Conservation (phyloP, 345 rosid genomes). For the Cardamine occulta region DNA sequence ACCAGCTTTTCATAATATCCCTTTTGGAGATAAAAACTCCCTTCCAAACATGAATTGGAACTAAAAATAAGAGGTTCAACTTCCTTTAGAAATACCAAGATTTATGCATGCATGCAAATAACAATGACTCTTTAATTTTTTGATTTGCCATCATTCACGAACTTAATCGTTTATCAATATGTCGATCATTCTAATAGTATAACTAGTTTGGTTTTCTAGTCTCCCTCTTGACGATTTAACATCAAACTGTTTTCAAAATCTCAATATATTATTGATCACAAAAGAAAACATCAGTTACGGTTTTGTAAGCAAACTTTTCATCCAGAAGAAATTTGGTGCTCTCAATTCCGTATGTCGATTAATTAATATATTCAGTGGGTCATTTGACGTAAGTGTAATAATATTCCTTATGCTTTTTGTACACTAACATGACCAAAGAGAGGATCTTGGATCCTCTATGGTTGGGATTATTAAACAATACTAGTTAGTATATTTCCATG, state of each 20-base stretch:
- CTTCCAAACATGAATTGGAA: neutral
- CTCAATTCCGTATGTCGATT: neutral
- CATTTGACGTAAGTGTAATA: slow-evolving; percentile 30
- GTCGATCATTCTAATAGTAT: neutral
- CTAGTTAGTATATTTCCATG: neutral
- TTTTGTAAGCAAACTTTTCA: neutral
- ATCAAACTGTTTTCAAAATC: neutral
- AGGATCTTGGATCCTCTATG: slow-evolving; percentile 17
- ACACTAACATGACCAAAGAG: slow-evolving; percentile 19
- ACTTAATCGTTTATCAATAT: neutral
- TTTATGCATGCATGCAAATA: slow-evolving; percentile 1
- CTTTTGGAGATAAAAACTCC: too few relatives aligned
- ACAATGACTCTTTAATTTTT: neutral
- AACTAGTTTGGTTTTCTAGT: neutral
- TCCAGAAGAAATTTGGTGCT: neutral
- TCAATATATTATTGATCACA: neutral
- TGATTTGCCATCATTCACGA: neutral
- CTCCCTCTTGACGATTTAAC: neutral
- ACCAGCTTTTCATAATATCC: too few relatives aligned
- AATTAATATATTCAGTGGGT: slow-evolving; percentile 21
- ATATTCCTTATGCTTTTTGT: slow-evolving; percentile 16
- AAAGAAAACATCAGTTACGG: neutral
- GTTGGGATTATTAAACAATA: slow-evolving; percentile 9
- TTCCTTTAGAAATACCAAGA: too few relatives aligned
- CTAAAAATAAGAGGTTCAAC: neutral